Evolutionary conservation across 345 rosid genomes (phyloP).

Genomic region (Salix exigua): DNA sequence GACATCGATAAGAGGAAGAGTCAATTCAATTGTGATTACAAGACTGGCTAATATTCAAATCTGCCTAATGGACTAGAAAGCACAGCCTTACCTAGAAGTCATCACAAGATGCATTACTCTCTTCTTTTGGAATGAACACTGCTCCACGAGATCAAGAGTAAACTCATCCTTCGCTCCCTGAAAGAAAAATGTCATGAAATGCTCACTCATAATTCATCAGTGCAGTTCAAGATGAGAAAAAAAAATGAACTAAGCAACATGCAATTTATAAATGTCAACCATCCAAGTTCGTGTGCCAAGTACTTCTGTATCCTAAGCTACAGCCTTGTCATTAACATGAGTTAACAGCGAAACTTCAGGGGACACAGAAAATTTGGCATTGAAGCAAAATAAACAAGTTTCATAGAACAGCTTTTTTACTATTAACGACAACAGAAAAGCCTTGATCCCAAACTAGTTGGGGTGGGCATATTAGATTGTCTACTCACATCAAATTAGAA

Average conservation of each 20-base stretch:
- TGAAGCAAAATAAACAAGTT: not conserved
- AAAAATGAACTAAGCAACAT: not conserved
- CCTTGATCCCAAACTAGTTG: not conserved
- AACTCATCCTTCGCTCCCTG: constrained; percentile 89
- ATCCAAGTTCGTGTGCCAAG: not conserved
- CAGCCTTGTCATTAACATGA: not conserved
- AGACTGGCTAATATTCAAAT: not conserved
- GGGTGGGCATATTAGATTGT: not conserved
- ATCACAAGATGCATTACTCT: constrained; percentile 85
- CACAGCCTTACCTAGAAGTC: constrained; percentile 63
- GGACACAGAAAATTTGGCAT: not conserved
- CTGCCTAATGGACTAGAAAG: not conserved
- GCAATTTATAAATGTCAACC: not conserved
- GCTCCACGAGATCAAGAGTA: constrained; percentile 98
- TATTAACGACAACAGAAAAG: not conserved
- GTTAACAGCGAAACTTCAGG: not conserved
- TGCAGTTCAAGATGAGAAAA: not conserved
- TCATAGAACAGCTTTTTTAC: not conserved
- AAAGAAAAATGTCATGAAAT: constrained; percentile 17
- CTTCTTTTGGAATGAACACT: constrained; percentile 97
- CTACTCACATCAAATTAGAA: not conserved
- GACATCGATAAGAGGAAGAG: constrained; percentile 14
- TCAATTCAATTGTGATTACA: constrained; percentile 3
- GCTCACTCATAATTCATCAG: not conserved
- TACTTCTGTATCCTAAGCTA: not conserved